A percentile compares a stretch with the other conserved stretches of the same genome.
These are phyloP conservation scores for Syzygium grande DNA, from an alignment of 345 rosid species.

Conservation along the genomic window DNA sequence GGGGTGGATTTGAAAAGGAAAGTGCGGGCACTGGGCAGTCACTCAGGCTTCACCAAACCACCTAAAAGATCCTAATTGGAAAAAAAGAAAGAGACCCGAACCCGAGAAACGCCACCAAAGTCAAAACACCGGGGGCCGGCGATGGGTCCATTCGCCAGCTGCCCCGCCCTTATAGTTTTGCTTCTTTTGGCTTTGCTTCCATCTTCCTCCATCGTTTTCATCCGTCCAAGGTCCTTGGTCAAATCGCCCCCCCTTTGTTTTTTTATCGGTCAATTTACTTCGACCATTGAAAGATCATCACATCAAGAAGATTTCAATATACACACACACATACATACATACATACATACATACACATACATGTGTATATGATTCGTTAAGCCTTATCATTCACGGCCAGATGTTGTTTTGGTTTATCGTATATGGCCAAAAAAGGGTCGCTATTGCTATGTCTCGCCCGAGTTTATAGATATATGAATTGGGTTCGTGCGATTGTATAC, in stretches of 20 bases:
- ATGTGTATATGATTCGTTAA: background rate
- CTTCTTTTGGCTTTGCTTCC: background rate
- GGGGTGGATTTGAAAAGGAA: background rate
- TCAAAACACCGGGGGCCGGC: background rate
- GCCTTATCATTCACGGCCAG: accelerated
- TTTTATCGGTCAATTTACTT: background rate
- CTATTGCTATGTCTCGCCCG: background rate
- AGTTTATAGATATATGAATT: background rate
- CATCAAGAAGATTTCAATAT: background rate
- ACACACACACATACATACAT: no score
- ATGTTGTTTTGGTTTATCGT: background rate
- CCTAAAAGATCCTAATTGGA: background rate
- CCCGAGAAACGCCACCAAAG: background rate
- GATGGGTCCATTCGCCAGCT: background rate
- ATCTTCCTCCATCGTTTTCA: background rate
- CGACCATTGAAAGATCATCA: background rate
- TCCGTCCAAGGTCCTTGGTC: background rate
- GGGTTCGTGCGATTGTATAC: background rate
- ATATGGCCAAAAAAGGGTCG: background rate
- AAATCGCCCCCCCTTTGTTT: background rate
- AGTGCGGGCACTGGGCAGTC: background rate
- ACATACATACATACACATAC: no score
- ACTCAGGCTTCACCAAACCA: background rate
- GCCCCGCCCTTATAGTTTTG: background rate
- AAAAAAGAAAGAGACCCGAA: background rate